Evolutionary conservation across 805 yeast genomes (phyloP), one percentile per base, ranked within the genome.

Genomic region (Metschnikowia kunwiensis): DNA sequence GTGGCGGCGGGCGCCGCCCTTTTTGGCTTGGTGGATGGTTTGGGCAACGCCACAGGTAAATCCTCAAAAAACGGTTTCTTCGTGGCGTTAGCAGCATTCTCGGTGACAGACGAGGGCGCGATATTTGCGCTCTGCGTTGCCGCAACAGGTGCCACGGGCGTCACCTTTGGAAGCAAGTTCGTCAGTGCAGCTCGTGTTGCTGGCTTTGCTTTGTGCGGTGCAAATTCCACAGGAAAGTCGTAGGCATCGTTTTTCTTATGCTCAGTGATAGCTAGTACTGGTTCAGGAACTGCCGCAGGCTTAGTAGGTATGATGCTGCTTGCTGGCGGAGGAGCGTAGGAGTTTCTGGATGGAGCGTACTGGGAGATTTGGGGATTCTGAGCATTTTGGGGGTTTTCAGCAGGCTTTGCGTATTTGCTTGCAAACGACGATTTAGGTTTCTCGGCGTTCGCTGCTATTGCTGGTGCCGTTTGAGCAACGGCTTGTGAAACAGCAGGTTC

Each of bases 201-300:
- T 51, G 74, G 62, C 55, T 67, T 44, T 39, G 63, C 27, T 47
- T 42, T 50, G 51, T 65, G 65, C 1, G 71, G 60, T 9, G 81
- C 59, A 28, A 83, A 54, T 29, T 69, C 77, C 14, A 66, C 61
- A 1, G 91, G 91, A 50, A 83, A 81, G 51, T 83, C 93, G 49
- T 81, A 83, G 0, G 88, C 87, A 60, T 82, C 86, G n/a, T 80
- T 74, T 53, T 77, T 36, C 27, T 24, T 25, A n/a, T n/a, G n/a
- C 18, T 14, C 31, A 21, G 20, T 11, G 9, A 27, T 23, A 7
- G 26, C 17, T 5, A 18, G 19, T 7, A 8, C 27, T 4, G 7
- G 28, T 22, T 30, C 34, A 3, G 24, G 13, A 5, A 21, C n/a
- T 7, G 12, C 26, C 23, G 12, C 28, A 9, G 27, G 16, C 30